Conservation (phyloP, 129 eudicot species). For the Flaveria linearis region DNA sequence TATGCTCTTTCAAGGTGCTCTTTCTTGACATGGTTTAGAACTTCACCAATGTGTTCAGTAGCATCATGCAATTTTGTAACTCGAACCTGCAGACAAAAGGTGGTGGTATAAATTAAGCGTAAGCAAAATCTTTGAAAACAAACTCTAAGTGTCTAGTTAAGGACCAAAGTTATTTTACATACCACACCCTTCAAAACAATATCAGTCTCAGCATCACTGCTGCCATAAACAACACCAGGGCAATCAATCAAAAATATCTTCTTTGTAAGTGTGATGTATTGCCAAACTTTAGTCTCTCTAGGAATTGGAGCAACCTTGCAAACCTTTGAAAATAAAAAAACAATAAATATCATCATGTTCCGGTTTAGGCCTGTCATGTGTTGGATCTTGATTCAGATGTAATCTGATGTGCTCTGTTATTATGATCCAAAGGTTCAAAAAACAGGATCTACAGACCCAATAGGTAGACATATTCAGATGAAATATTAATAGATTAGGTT, state of each 20-base stretch:
- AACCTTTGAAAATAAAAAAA: constrained; percentile 43
- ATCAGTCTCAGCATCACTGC: constrained; percentile 84
- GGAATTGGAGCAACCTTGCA: constrained; percentile 99
- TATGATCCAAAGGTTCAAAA: background rate
- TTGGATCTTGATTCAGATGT: background rate
- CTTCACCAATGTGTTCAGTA: constrained; percentile 94
- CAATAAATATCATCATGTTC: background rate
- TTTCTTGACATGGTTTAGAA: constrained; percentile 79
- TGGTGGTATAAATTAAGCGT: background rate
- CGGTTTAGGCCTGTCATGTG: background rate
- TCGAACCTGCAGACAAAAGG: constrained; percentile 57
- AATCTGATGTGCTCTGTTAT: no score
- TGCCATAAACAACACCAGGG: constrained; percentile 98
- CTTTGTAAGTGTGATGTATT: constrained; percentile 94
- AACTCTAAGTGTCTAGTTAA: background rate
- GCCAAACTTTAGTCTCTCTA: constrained; percentile 99
- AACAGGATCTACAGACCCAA: background rate
- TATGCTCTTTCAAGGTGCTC: constrained; percentile 90
- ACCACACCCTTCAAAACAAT: constrained; percentile 98
- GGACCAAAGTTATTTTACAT: constrained; percentile 29
- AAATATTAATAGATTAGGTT: no score
- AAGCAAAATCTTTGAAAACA: background rate
- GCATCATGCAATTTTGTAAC: constrained; percentile 94
- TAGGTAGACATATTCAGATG: background rate
- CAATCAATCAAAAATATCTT: constrained; percentile 92